These are phyloP conservation scores for Cornus suecica DNA, from an alignment of 148 eudicot species.

Conservation along the genomic window DNA sequence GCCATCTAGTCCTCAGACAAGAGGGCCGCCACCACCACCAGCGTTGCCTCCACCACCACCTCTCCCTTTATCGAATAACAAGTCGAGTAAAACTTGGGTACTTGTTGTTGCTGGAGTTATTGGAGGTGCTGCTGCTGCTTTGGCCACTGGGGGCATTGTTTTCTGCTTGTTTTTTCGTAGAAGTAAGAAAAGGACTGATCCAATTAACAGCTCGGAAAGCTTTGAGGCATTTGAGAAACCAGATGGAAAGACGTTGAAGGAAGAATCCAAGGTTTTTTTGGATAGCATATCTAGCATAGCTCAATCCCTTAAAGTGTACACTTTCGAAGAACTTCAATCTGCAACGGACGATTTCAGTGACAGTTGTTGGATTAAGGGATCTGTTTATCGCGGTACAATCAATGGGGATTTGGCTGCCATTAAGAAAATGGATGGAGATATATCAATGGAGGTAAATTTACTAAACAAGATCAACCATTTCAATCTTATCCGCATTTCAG, in stretches of 20 bases:
- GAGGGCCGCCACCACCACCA: constrained; percentile 37
- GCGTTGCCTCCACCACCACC: constrained; percentile 26
- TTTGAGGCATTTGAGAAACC: constrained; percentile 61
- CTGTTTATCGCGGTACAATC: constrained; percentile 75
- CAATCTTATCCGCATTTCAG: constrained; percentile 65
- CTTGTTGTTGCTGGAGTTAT: constrained; percentile 51
- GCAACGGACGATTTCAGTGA: constrained; percentile 75
- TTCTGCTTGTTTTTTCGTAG: constrained; percentile 34
- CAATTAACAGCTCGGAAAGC: constrained; percentile 35
- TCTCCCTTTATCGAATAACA: constrained; percentile 11
- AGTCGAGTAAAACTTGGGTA: constrained; percentile 42
- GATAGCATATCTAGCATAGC: constrained; percentile 63
- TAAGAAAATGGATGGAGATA: constrained; percentile 75
- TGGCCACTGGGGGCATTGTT: constrained; percentile 21
- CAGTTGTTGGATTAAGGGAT: constrained; percentile 55
- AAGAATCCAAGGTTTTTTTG: constrained; percentile 52
- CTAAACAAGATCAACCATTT: constrained; percentile 81
- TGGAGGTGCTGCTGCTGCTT: constrained; percentile 34
- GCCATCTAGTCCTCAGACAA: constrained; percentile 43
- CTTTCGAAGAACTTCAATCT: constrained; percentile 53
- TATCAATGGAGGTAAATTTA: constrained; percentile 63
- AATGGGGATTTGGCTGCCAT: constrained; percentile 74
- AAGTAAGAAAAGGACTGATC: constrained; percentile 32
- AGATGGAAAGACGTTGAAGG: constrained; percentile 38
- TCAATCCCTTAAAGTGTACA: constrained; percentile 66